phyloP scores from a whole-genome alignment of 805 yeast species.

The Saccharomycopsis schoenii region DNA sequence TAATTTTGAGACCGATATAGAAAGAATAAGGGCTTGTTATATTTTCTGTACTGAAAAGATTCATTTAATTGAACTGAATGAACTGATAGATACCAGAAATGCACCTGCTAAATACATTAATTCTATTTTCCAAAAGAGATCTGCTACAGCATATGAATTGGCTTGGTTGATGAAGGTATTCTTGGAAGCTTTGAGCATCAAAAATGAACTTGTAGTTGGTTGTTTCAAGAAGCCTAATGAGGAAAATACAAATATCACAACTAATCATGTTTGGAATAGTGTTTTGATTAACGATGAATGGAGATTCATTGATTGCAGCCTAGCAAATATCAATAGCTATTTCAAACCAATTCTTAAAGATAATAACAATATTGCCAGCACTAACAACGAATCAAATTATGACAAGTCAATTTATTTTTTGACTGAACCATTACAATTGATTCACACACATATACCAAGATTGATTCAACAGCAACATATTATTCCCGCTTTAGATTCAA shows the following conservation, averaged over 20 bases:
- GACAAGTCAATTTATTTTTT: slow-evolving; percentile 62
- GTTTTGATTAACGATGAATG: slow-evolving; percentile 61
- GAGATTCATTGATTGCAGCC: slow-evolving; percentile 64
- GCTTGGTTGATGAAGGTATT: slow-evolving; percentile 69
- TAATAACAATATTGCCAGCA: not conserved
- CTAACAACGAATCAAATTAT: slow-evolving; percentile 8
- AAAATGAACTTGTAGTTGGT: slow-evolving; percentile 72
- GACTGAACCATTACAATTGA: slow-evolving; percentile 60
- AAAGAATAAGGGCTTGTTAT: slow-evolving; percentile 56
- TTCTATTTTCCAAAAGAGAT: slow-evolving; percentile 32
- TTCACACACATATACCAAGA: slow-evolving; percentile 82
- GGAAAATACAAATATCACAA: slow-evolving; percentile 31
- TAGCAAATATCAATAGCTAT: slow-evolving; percentile 53
- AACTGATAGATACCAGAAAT: slow-evolving; percentile 28
- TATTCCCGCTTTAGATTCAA: slow-evolving; percentile 71
- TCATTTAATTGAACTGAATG: slow-evolving; percentile 32
- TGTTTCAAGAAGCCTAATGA: slow-evolving; percentile 74
- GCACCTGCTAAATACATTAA: slow-evolving; percentile 16
- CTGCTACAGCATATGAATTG: slow-evolving; percentile 60
- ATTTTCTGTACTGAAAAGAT: slow-evolving; percentile 54
- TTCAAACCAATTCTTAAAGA: slow-evolving; percentile 33
- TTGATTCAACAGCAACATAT: slow-evolving; percentile 76
- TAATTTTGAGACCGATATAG: slow-evolving; percentile 43
- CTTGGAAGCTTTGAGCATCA: slow-evolving; percentile 58
- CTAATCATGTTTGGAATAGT: slow-evolving; percentile 87